These are phyloP conservation scores for Calonectria leucothoes DNA, from an alignment of 2,329 filamentous ascomycete species.

Conservation along the genomic window DNA sequence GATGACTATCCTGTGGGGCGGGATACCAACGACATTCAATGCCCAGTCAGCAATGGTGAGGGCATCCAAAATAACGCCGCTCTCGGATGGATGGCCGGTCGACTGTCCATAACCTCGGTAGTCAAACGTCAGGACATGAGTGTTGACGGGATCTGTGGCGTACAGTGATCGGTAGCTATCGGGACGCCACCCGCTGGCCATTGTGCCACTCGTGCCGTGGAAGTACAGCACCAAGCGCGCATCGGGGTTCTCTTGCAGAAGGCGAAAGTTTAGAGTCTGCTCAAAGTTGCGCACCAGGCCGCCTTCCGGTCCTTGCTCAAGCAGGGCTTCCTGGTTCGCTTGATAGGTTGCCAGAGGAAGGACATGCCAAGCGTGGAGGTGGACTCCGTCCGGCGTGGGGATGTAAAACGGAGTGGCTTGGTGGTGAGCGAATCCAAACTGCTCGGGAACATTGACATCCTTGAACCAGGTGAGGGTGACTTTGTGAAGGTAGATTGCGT, in stretches of 20 bases:
- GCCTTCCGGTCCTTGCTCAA: constrained; percentile 37
- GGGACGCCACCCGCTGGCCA: constrained; percentile 66
- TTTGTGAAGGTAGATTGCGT: constrained; percentile 61
- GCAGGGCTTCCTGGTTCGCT: constrained; percentile 57
- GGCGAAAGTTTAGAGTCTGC: constrained; percentile 50
- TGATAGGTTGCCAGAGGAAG: constrained; percentile 65
- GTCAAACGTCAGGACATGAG: constrained; percentile 70
- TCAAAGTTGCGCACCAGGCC: constrained; percentile 19
- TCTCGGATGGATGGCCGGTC: constrained; percentile 65
- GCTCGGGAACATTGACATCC: constrained; percentile 71
- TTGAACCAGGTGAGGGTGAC: constrained; percentile 61
- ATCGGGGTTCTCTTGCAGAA: constrained; percentile 58
- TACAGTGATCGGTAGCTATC: constrained; percentile 67
- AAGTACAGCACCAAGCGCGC: constrained; percentile 61
- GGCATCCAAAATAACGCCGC: constrained; percentile 65
- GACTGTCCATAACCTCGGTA: constrained; percentile 70
- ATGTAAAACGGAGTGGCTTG: constrained; percentile 79
- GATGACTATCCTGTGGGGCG: constrained; percentile 66
- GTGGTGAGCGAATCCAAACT: constrained; percentile 76
- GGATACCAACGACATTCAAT: constrained; percentile 61
- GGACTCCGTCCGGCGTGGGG: constrained; percentile 71
- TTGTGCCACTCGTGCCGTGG: constrained; percentile 67
- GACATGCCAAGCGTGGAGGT: constrained; percentile 79
- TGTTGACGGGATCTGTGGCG: constrained; percentile 60
- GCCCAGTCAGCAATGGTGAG: constrained; percentile 65